Conservation (phyloP, 2,329 filamentous ascomycete genomes). For the Pyricularia sp. region DNA sequence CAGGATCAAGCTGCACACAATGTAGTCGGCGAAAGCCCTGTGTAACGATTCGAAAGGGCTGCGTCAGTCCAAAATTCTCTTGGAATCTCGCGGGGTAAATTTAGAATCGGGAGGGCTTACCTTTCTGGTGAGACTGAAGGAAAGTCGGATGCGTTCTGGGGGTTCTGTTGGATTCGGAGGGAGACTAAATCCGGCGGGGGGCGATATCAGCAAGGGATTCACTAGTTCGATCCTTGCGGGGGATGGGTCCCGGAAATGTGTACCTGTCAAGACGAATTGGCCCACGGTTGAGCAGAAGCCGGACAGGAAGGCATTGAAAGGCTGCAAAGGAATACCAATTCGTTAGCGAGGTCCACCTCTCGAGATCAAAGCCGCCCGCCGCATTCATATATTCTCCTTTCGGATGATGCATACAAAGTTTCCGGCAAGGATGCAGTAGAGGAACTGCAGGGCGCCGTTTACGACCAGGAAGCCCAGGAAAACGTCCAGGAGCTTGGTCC, state of each 20-base stretch:
- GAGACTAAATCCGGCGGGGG: conserved; percentile 35
- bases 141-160: conserved; percentile 72
- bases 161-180: conserved; percentile 85
- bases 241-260: not conserved
- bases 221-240: not conserved
- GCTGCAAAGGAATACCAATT: conserved; percentile 41
- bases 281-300: conserved; percentile 92
- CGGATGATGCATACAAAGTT: conserved; percentile 66
- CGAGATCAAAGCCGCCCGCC: no score
- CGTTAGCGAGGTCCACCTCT: not conserved
- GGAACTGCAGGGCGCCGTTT: conserved; percentile 83
- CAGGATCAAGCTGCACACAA: conserved; percentile 88
- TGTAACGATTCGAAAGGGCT: not conserved
- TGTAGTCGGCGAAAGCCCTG: conserved; percentile 92
- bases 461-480: conserved; percentile 84
- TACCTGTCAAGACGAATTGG: conserved; percentile 92
- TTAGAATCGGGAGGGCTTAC: conserved; percentile 30
- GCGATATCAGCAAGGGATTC: not conserved
- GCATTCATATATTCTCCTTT: not conserved
- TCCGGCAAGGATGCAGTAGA: conserved; percentile 83
- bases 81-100: not conserved
- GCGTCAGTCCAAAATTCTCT: conserved; percentile 6
- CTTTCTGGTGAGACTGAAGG: conserved; percentile 69
- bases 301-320: conserved; percentile 96
- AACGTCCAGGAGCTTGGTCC: conserved; percentile 82